These are phyloP conservation scores for Hydnum rufescens DNA, from an alignment of 768 basidiomycete species.

Conservation along the genomic window DNA sequence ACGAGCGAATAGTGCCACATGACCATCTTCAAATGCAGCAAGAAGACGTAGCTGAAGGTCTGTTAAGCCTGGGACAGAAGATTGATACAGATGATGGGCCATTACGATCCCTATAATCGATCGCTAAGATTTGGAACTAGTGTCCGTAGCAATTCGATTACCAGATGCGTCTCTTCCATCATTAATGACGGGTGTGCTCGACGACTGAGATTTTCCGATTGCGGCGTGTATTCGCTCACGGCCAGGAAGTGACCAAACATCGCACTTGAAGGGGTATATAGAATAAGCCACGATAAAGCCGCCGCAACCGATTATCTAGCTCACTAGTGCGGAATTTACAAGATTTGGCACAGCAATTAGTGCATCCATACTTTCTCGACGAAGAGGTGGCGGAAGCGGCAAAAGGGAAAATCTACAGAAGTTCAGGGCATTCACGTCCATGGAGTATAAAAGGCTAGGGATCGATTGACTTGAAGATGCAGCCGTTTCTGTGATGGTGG, in stretches of 20 bases:
- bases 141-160: not conserved
- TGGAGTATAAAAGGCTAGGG: slow-evolving; percentile 38
- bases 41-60: slow-evolving; percentile 32
- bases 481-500: slow-evolving; percentile 34
- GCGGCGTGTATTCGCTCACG: slow-evolving; percentile 61
- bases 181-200: slow-evolving; percentile 13
- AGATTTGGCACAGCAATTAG: slow-evolving; percentile 74
- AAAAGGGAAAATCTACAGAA: slow-evolving; percentile 79
- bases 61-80: not conserved
- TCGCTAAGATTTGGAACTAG: not conserved
- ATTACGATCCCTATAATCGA: slow-evolving; percentile 57
- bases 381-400: slow-evolving; percentile 11
- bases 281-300: not conserved
- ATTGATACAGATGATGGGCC: slow-evolving; percentile 48
- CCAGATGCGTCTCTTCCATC: not conserved
- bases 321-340: slow-evolving; percentile 65
- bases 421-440: slow-evolving; percentile 87
- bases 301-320: too few species aligned
- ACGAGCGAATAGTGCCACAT: slow-evolving; percentile 41
- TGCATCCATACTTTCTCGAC: slow-evolving; percentile 10
- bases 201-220: slow-evolving; percentile 35
- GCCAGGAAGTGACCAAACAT: slow-evolving; percentile 66
- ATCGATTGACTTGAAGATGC: slow-evolving; percentile 27
- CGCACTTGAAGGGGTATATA: slow-evolving; percentile 32
- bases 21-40: slow-evolving; percentile 70